These are phyloP conservation scores for Macrolepiota albuminosa DNA, from an alignment of 768 basidiomycete genomes.

Conservation along the genomic window DNA sequence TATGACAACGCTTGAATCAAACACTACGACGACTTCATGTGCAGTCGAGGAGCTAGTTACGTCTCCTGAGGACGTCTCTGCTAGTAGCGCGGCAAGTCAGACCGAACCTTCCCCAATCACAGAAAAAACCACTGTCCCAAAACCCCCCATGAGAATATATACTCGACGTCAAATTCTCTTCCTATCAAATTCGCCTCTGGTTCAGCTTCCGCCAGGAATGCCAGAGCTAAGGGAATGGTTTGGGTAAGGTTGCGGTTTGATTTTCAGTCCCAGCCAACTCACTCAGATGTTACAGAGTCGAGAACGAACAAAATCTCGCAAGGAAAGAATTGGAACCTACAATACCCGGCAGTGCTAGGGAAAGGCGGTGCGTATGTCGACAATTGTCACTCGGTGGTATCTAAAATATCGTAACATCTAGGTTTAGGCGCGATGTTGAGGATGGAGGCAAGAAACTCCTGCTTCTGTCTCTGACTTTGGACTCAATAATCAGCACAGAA, in stretches of 20 bases:
- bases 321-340: slow-evolving; percentile 71
- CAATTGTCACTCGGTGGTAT: slow-evolving; percentile 2
- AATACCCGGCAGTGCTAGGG: slow-evolving; percentile 49
- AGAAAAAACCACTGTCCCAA: slow-evolving; percentile 26
- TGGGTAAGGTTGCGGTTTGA: slow-evolving; percentile 51
- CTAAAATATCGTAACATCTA: slow-evolving; percentile 24
- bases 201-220: slow-evolving; percentile 69
- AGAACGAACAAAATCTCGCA: slow-evolving; percentile 58
- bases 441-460: slow-evolving; percentile 51
- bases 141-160: slow-evolving; percentile 58
- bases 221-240: slow-evolving; percentile 85
- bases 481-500: slow-evolving; percentile 28
- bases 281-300: slow-evolving; percentile 29
- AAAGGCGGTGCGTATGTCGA: slow-evolving; percentile 52
- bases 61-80: slow-evolving; percentile 26
- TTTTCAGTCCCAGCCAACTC: slow-evolving; percentile 15
- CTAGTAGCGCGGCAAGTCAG: slow-evolving; percentile 16
- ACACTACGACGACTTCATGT: slow-evolving; percentile 4
- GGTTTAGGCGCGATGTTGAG: slow-evolving; percentile 74
- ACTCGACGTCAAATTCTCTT: slow-evolving; percentile 63
- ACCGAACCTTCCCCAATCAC: slow-evolving; percentile 13
- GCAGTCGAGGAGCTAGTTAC: slow-evolving; percentile 24
- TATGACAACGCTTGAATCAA: slow-evolving; percentile 14
- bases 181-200: slow-evolving; percentile 72
- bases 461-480: neutral